phyloP scores from a whole-genome alignment of 768 basidiomycete species.

The Collybia sp. region DNA sequence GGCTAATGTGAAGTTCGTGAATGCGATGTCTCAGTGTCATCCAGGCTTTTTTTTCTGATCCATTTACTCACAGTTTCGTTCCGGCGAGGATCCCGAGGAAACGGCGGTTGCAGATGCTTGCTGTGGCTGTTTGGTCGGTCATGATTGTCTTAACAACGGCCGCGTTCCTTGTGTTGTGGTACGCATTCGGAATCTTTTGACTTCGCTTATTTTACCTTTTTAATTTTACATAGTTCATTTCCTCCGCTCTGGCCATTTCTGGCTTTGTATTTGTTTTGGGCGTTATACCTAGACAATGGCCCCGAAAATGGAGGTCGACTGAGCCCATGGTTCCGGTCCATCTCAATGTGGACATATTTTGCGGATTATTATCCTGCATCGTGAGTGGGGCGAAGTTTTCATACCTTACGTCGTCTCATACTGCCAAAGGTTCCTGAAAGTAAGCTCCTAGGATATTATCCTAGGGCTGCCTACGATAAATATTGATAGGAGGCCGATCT shows the following conservation, averaged over 20 bases:
- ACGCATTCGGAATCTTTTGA: constrained; percentile 21
- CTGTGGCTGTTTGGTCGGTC: constrained; percentile 86
- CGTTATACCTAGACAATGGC: constrained; percentile 66
- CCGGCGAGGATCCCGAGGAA: constrained; percentile 84
- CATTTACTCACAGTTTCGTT: constrained; percentile 56
- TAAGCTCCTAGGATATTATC: constrained; percentile 10
- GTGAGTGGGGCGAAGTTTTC: constrained; percentile 41
- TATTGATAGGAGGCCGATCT: constrained; percentile 75
- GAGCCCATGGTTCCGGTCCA: constrained; percentile 68
- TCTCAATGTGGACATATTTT: constrained; percentile 82
- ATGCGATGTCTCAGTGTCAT: not conserved
- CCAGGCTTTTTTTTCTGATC: not conserved
- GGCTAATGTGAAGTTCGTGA: constrained; percentile 69
- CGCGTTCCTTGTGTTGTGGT: constrained; percentile 82
- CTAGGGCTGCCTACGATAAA: constrained; percentile 7
- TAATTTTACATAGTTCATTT: constrained; percentile 57
- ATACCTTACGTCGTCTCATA: constrained; percentile 17
- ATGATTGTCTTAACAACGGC: constrained; percentile 63
- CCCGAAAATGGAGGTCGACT: constrained; percentile 71
- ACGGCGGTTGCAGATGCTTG: constrained; percentile 83
- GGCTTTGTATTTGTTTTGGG: constrained; percentile 75
- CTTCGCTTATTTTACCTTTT: not conserved
- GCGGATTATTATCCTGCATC: constrained; percentile 89
- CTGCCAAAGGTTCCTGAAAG: constrained; percentile 44
- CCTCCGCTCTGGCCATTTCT: constrained; percentile 88